phyloP scores from a whole-genome alignment of 2,329 filamentous ascomycete genomes.

The Tolypocladium ophioglossoides region DNA sequence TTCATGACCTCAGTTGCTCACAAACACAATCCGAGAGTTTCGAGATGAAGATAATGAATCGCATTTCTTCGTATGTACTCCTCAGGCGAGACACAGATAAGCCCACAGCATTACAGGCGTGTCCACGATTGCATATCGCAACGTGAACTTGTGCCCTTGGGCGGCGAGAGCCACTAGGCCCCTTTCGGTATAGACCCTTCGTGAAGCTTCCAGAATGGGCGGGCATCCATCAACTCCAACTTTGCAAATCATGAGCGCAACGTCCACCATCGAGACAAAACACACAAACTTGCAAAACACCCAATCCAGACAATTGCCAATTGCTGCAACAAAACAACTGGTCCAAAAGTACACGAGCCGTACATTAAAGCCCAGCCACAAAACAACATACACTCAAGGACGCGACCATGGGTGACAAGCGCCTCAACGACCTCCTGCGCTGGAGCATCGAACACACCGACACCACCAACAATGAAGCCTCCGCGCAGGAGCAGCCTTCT shows the following conservation, averaged over 20 bases:
- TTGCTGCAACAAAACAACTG: background rate
- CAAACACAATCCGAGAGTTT: too few relatives aligned
- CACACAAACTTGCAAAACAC: background rate
- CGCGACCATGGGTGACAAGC: conserved; percentile 34
- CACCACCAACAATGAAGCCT: conserved; percentile 15
- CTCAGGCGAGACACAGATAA: too few relatives aligned
- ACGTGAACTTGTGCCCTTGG: background rate
- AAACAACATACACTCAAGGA: background rate
- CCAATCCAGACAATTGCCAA: background rate
- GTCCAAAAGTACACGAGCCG: background rate
- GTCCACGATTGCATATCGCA: background rate
- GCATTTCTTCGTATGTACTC: too few relatives aligned
- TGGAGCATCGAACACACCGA: conserved; percentile 53
- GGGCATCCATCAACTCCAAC: conserved; percentile 12
- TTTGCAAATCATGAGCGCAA: background rate
- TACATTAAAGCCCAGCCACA: too few relatives aligned
- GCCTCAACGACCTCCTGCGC: conserved; percentile 68
- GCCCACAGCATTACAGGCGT: too few relatives aligned
- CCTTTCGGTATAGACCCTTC: conserved; percentile 12
- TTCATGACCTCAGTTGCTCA: too few relatives aligned
- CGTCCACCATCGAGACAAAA: background rate
- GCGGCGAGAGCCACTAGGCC: background rate
- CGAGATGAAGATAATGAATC: background rate
- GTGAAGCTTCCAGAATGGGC: conserved; percentile 32
- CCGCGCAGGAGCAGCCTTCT: conserved; percentile 19